Base-by-base conservation (phyloP, 1,284 basidiomycete species). In the Cryptococcus maquisensis region DNA sequence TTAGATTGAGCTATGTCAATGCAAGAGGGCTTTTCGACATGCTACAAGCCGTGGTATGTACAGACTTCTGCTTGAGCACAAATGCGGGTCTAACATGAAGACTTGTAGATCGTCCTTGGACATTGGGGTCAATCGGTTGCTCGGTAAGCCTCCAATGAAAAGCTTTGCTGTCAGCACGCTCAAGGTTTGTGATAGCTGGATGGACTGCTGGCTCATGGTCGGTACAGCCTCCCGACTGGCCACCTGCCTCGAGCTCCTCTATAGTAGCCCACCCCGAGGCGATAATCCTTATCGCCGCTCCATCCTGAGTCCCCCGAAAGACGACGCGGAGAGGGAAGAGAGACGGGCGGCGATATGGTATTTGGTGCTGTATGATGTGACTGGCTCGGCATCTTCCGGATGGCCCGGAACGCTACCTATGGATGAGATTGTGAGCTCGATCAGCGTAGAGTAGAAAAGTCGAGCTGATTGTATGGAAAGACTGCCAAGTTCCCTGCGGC, bases 311-410 rank as follows among this genome's bases (percentile, higher is more conserved):
- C 56, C 52, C 16, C 59, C 67, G 4, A 51, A 54, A 21, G 54
- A 62, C 8, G 66, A 67, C 36, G 57, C 62, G 38, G 72, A 75
- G 12, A 50, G 66, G 12, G 69, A 73, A 47, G 73, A 73, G 49
- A 49, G 72, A 15, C 46, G 64, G n/a, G 54, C 57, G 0, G 48
- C 67, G 26, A 59, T 69, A 46, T 66, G 61, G 46, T 59, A 61
- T 24, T 49, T 64, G 20, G 24, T 68, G 41, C 49, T 16, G 1
- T 55, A 54, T 24, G 68, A 73, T 40, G 42, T 55, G 4, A 49
- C 54, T 4, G 49, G 49, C 8, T 58, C 66, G n/a, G 55, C 61
- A 5, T 57, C 61, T 20, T 64, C 71, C 0, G 69, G 63, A 5
- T 75, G 70, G 69, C 55, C 63, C 3, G 62, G 54, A 12, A 46